Evolutionary conservation across 768 basidiomycete genomes (phyloP), one percentile per base, ranked within the genome.

Genomic region (Suillus weaverae): DNA sequence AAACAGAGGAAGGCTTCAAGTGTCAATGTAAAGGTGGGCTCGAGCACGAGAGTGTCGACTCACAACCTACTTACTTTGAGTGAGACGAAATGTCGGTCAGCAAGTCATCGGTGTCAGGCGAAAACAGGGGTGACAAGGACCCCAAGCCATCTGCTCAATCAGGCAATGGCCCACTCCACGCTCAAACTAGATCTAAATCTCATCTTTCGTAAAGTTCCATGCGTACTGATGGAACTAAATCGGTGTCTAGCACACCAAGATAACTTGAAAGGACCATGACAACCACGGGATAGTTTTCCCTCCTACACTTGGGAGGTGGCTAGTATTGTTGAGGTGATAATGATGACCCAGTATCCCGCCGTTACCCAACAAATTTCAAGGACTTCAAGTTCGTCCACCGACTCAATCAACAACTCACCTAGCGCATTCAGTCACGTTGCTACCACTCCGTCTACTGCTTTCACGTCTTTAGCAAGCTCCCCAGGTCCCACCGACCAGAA

Each of bases 361-460:
- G 16, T 10, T 9, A 22, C 13, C 18, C 9, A 20, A 38, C 55
- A 38, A 26, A 38, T 38, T 8, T 57, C 36, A 18, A 57, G 36
- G 14, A 18, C 38, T 39, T 30, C 64, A 41, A 20, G 44, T 46
- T 66, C 48, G 5, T 50, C 63, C 6, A 9, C 36, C 11, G 18
- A 36, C 20, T 46, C 44, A 3, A 63, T 65, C 22, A 3, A 50
- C 32, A 20, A 36, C 36, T 64, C 68, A 36, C 44, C 66, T 41
- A 64, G 63, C 56, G 62, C 60, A 41, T 41, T 41, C 57, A 4
- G 8, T 30, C 18, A 18, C 38, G 36, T 30, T 7, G 10, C 26
- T 44, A 65, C 62, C 18, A 70, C 69, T 7, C 65, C 67, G 16
- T 56, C 54, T 4, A 70, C 68, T 20, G 30, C 39, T 14, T 60